Evolutionary conservation across 805 yeast species (phyloP), one percentile per base, ranked within the genome.

Genomic region (Candida ascalaphidarum): DNA sequence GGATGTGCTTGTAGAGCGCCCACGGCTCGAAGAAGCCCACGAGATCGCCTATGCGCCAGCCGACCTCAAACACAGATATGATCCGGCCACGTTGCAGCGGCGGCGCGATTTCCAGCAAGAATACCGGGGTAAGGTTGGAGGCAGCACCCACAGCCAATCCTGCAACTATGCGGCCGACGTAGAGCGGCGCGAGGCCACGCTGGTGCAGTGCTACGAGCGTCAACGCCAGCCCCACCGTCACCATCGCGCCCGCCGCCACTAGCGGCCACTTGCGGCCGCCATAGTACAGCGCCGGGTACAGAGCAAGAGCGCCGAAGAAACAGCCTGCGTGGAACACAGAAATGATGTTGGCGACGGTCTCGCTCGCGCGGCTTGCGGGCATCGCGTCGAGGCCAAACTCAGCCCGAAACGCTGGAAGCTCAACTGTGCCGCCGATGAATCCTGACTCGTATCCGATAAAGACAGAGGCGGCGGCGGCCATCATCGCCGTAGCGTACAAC

Each of bases 401-500:
- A 9, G 42, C 23, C 28, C 39, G 33, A 33, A 59, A 59, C 4
- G 58, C 46, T 11, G 39, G 39, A 15, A 58, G 41, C 3, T 58
- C 55, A 17, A 57, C 59, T 3, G 63, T 55, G 7, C 64, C 64
- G 6, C 65, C 65, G 25, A 59, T 59, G 27, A 55, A 58, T 3
- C 61, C 64, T 5, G 61, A 57, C 31, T 59, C 65, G 31, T 59
- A 59, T 7, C 65, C 65, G 26, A 58, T 56, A 27, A 59, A 55
- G 28, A 58, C 54, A 21, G 64, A 61, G 3, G 63, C 64, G 7
- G 58, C 52, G 6, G 60, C 50, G 3, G 63, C 58, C 39, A 53
- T 47, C 20, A 57, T 30, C 4, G 63, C 59, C 10, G 64, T 58
- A 22, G 45, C 41, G 35, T 56, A 56, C 20, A 54, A 41, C 27